These are phyloP conservation scores for Fraxinus sp. DNA, from an alignment of 305 asterid genomes.

Conservation along the genomic window DNA sequence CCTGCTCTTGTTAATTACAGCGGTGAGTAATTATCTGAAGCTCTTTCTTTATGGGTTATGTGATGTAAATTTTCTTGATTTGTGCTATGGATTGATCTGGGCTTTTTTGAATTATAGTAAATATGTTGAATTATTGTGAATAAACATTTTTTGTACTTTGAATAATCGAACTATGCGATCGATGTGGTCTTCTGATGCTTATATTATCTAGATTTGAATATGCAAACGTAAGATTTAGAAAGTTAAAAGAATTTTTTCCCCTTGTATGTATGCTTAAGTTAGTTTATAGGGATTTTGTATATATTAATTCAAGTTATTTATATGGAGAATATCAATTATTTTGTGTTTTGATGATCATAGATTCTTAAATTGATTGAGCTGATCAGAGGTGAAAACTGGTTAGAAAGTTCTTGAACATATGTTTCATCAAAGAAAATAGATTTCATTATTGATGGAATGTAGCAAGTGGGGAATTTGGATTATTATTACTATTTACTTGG, in stretches of 20 bases:
- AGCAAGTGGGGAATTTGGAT: not conserved
- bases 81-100: constrained; percentile 4
- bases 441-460: constrained; percentile 9
- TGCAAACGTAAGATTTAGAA: not conserved
- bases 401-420: not conserved
- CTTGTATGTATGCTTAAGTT: not conserved
- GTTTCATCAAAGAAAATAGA: constrained; percentile 1
- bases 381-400: not conserved
- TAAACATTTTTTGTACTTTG: constrained; percentile 5
- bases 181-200: not conserved
- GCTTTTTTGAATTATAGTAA: not conserved
- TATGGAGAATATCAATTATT: not conserved
- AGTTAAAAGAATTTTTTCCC: not conserved
- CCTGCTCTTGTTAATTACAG: constrained; percentile 87
- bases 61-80: not conserved
- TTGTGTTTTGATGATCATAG: not conserved
- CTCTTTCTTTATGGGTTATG: not conserved
- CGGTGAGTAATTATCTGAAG: constrained; percentile 52
- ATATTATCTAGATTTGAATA: constrained; percentile 7
- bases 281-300: not conserved
- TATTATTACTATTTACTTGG: not conserved
- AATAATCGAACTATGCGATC: not conserved
- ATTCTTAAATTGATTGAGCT: not conserved
- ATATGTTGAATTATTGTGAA: not conserved
- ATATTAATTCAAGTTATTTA: not conserved